Percentiles rank a stretch among this genome's conserved stretches.
Evolutionary conservation across 2,329 filamentous ascomycete genomes (phyloP).

Genomic region (Apiospora saccharicola): DNA sequence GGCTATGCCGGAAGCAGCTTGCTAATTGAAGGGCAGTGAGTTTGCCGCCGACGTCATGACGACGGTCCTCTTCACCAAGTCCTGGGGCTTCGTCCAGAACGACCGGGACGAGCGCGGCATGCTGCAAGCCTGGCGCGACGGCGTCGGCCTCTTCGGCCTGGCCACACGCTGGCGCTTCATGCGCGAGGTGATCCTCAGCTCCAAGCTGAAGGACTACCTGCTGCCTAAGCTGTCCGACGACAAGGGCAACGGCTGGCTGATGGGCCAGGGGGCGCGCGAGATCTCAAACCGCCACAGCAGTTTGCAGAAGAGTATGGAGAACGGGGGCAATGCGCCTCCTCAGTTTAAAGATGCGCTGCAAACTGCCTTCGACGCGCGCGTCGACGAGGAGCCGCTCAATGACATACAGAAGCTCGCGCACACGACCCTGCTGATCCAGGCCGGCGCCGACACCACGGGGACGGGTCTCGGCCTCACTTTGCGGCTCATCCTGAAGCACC

Average conservation of each 20-base stretch:
- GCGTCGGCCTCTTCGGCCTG: conserved; percentile 47
- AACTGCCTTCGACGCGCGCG: conserved; percentile 42
- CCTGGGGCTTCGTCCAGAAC: conserved; percentile 49
- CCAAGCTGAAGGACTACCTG: conserved; percentile 33
- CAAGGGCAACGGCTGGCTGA: conserved; percentile 46
- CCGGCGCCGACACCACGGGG: conserved; percentile 29
- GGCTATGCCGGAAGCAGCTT: background rate
- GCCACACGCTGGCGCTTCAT: conserved; percentile 44
- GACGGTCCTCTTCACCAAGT: conserved; percentile 45
- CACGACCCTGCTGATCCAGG: conserved; percentile 29
- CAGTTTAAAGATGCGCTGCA: conserved; percentile 44
- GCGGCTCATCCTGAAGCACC: conserved; percentile 25
- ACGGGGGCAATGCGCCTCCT: conserved; percentile 22
- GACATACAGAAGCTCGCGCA: conserved; percentile 40
- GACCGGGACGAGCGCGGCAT: conserved; percentile 47
- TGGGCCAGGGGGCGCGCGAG: conserved; percentile 45
- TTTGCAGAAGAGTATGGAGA: conserved; percentile 28
- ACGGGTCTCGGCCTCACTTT: conserved; percentile 27
- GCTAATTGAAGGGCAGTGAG: conserved; percentile 32
- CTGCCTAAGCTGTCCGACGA: conserved; percentile 41
- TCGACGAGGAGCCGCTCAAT: conserved; percentile 40
- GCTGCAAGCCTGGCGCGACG: conserved; percentile 46
- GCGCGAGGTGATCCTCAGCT: conserved; percentile 40
- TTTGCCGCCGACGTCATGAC: conserved; percentile 52
- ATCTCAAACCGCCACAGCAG: conserved; percentile 34